Base-by-base conservation (phyloP, 306 rosid genomes). In the Rosa chinensis region DNA sequence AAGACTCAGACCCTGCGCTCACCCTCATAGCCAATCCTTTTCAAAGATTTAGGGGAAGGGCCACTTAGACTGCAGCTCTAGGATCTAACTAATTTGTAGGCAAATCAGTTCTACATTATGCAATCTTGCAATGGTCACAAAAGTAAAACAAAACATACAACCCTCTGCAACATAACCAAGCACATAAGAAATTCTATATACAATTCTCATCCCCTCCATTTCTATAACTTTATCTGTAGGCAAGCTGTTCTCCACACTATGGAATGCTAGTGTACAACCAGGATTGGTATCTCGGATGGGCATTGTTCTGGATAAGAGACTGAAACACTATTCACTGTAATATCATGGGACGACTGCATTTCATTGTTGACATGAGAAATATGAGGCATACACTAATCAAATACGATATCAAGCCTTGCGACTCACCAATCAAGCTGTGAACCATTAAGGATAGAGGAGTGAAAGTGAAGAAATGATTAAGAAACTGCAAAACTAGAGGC, bases 401-500 rank as follows among this genome's bases (percentile, higher is more conserved):
- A 75, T 25, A 62, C n/a, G 32, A 75, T 2, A 25, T 43, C 17
- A 21, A 50, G 44, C 53, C 72, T 70, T 64, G 20, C 11, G 21
- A 70, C 56, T 56, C 8, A 13, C 56, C 18, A 37, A 66, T 43
- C 43, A 39, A 25, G 72, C 44, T 6, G 56, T 74, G 45, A 50
- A 52, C 48, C 71, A 69, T 23, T 58, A 28, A 2, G 49, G 35
- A 37, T 39, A n/a, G 23, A 64, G 48, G 32, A 23, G 68, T 37
- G 63, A 12, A 4, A 18, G 76, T 8, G 66, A 43, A 42, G 42
- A 59, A 70, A 69, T 20, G 35, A 47, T 5, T 12, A 58, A 37
- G 43, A 69, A 66, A 74, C 32, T 48, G 70, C 59, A 74, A 83
- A 78, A 71, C 63, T 66, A 50, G 69, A 74, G 44, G 80, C 83